phyloP scores from a whole-genome alignment of 2,329 filamentous ascomycete species.

The Talaromyces sp. region DNA sequence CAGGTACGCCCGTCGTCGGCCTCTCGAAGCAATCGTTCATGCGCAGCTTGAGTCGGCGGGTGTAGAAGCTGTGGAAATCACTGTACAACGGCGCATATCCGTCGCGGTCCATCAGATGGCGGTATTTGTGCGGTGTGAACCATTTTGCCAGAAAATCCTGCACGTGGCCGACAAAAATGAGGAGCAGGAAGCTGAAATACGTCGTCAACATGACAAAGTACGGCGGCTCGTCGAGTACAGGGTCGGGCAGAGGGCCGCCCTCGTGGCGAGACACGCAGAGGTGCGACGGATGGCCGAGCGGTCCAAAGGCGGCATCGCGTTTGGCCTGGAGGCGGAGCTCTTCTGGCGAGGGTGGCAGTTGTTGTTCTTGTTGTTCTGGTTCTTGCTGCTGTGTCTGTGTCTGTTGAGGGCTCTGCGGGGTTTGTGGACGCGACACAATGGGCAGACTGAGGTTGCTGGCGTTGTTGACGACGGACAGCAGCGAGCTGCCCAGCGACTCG shows the following conservation, averaged over 20 bases:
- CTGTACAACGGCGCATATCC: constrained; percentile 91
- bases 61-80: constrained; percentile 97
- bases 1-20: constrained; percentile 83
- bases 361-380: neutral
- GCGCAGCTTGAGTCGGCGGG: constrained; percentile 78
- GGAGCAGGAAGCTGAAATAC: constrained; percentile 89
- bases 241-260: constrained; percentile 68
- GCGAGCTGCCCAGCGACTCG: neutral
- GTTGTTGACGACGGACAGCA: constrained; percentile 1
- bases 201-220: constrained; percentile 93
- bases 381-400: neutral
- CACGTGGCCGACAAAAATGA: constrained; percentile 88
- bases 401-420: neutral
- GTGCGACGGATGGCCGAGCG: constrained; percentile 68
- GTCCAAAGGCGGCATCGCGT: constrained; percentile 81
- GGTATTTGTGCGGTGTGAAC: constrained; percentile 76
- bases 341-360: constrained; percentile 31
- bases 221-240: constrained; percentile 83
- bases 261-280: constrained; percentile 79
- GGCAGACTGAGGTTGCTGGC: neutral
- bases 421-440: neutral
- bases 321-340: constrained; percentile 66
- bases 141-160: constrained; percentile 92
- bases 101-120: constrained; percentile 68
- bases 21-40: constrained; percentile 93